Base-by-base conservation (phyloP, 768 basidiomycete species). In the Tulasnella sp. region DNA sequence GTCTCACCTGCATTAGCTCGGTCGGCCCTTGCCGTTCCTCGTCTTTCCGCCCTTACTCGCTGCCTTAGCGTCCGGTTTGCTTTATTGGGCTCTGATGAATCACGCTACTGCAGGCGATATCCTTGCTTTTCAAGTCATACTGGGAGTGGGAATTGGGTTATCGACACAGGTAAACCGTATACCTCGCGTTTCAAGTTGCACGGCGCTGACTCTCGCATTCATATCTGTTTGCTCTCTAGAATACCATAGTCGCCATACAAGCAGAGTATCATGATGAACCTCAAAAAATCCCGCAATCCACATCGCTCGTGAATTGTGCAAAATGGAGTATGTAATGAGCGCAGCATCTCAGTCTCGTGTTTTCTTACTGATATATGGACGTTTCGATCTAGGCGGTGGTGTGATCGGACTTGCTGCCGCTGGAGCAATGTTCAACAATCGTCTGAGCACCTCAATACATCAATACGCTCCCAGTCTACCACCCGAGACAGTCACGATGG, bases 161-260 rank as follows among this genome's bases (percentile, higher is more conserved):
- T 46, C 62, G 12, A 66, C 71, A 61, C 71, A 71, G 46, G 46
- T 29, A 48, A 7, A n/a, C 46, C 19, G 19, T n/a, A 48, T 5
- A 22, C 27, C 5, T 5, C 19, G 19, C 5, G 7, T 7, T 48
- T 29, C 27, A 21, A 21, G 5, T 21, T 5, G 11, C 27, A 48
- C 5, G 46, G 11, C 7, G n/a, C 5, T 5, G 46, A n/a, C 46
- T 22, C n/a, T n/a, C n/a, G n/a, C n/a, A n/a, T n/a, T n/a, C n/a
- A n/a, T 5, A 22, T 7, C 34, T 5, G 21, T 5, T 5, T n/a
- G 21, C 66, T 34, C 52, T 73, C 49, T 71, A 72, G 64, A 72
- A 72, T 61, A 60, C 65, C 4, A 67, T 75, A 66, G 63, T 73
- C 31, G 69, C 72, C 3, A 69, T 73, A 2, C 74, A 75, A 53